Conservation (phyloP, 768 basidiomycete species). For the Boletus speciosus region DNA sequence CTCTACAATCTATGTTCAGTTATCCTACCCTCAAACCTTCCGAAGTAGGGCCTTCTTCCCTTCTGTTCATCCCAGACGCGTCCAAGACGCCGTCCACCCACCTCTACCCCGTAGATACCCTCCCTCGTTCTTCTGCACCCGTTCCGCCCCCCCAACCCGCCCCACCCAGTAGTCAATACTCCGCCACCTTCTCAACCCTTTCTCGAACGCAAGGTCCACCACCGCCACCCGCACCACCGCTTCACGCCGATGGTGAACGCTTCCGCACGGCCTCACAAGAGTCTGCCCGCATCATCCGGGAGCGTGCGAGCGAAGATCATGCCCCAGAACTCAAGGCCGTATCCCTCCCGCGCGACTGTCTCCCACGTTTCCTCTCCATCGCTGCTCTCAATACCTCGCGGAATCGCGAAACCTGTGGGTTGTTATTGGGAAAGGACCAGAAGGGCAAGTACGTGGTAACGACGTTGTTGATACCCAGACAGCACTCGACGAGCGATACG, state of each 20-base stretch:
- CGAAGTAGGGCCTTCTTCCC: constrained; percentile 38
- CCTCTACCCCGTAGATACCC: constrained; percentile 34
- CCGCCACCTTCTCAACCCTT: constrained; percentile 23
- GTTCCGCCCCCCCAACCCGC: constrained; percentile 7
- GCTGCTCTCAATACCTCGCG: constrained; percentile 74
- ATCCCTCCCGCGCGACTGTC: constrained; percentile 64
- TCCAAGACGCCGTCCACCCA: constrained; percentile 19
- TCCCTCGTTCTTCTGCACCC: constrained; percentile 34
- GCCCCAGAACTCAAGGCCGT: constrained; percentile 56
- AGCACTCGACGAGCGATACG: constrained; percentile 86
- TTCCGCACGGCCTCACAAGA: constrained; percentile 35
- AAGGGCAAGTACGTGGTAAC: constrained; percentile 69
- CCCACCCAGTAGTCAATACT: constrained; percentile 14
- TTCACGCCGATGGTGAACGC: constrained; percentile 25
- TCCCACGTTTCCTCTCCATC: constrained; percentile 73
- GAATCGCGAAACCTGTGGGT: constrained; percentile 84
- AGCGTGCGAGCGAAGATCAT: constrained; percentile 29
- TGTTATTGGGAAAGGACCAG: constrained; percentile 68
- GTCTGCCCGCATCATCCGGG: constrained; percentile 33
- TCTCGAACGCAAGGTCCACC: constrained; percentile 28
- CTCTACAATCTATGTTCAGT: constrained; percentile 71
- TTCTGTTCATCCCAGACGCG: constrained; percentile 43
- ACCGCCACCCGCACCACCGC: constrained; percentile 18
- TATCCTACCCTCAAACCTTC: constrained; percentile 32
- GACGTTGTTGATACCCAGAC: constrained; percentile 82